phyloP scores from a whole-genome alignment of 768 basidiomycete genomes.

The Leucosporidium yakuticum region DNA sequence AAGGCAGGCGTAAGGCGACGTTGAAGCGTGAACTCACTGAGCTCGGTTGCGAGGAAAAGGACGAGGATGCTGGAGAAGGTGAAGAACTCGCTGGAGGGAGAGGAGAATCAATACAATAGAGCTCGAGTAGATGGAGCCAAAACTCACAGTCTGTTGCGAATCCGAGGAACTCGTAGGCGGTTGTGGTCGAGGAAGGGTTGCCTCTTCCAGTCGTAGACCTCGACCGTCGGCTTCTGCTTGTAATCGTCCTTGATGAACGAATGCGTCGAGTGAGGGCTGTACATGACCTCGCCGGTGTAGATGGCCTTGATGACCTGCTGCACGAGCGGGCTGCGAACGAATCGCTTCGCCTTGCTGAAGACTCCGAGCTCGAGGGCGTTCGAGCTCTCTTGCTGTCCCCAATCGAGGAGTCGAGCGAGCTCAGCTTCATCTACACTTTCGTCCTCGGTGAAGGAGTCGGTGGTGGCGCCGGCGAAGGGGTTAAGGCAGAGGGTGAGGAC shows the following conservation, averaged over 20 bases:
- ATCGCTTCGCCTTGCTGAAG: constrained; percentile 72
- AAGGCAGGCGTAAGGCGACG: too few relatives aligned
- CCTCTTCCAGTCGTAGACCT: constrained; percentile 55
- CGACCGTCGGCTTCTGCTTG: constrained; percentile 62
- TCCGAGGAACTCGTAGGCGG: constrained; percentile 34
- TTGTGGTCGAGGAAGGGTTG: constrained; percentile 42
- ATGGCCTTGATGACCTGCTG: constrained; percentile 85
- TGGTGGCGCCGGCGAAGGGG: constrained; percentile 69
- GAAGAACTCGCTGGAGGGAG: constrained; percentile 13
- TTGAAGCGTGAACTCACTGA: constrained; percentile 6
- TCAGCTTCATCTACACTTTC: constrained; percentile 55
- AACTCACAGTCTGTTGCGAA: constrained; percentile 24
- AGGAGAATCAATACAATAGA: too few relatives aligned
- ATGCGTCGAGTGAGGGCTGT: constrained; percentile 41
- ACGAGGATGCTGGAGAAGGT: constrained; percentile 32
- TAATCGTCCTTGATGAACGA: constrained; percentile 87
- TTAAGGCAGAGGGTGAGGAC: constrained; percentile 78
- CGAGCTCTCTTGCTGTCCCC: constrained; percentile 13
- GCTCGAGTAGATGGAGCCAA: too few relatives aligned
- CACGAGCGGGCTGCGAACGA: constrained; percentile 72
- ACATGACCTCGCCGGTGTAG: constrained; percentile 55
- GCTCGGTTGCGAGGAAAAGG: constrained; percentile 31
- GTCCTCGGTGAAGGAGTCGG: constrained; percentile 61
- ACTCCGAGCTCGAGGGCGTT: constrained; percentile 64
- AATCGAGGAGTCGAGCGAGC: constrained; percentile 53